Evolutionary conservation across 2,329 filamentous ascomycete genomes (phyloP).

Genomic region (Diaporthe citri): DNA sequence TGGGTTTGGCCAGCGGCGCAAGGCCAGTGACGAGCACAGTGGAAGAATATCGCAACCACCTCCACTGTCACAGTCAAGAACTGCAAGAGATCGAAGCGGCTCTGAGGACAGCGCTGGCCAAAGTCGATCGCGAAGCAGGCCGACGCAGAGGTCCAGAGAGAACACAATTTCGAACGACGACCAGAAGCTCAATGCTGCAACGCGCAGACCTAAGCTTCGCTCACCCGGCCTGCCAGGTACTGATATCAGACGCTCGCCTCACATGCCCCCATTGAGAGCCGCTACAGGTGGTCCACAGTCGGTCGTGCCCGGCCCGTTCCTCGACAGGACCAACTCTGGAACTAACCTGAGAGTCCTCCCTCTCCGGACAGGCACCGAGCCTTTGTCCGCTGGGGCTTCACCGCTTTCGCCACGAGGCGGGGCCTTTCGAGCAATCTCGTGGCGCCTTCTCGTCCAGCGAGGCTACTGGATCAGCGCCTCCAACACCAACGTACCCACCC

Average conservation of each 20-base stretch:
- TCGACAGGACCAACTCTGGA: slow-evolving; percentile 47
- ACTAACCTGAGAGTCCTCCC: slow-evolving; percentile 52
- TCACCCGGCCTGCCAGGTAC: slow-evolving; percentile 63
- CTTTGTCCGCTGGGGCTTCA: slow-evolving; percentile 55
- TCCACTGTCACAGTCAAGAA: slow-evolving; percentile 48
- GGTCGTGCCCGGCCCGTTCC: slow-evolving; percentile 43
- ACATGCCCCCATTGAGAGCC: slow-evolving; percentile 60
- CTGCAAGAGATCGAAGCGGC: slow-evolving; percentile 66
- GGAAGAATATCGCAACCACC: slow-evolving; percentile 45
- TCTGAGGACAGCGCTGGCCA: slow-evolving; percentile 65
- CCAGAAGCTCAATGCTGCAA: slow-evolving; percentile 48
- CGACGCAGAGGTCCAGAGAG: slow-evolving; percentile 53
- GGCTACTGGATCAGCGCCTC: slow-evolving; percentile 51
- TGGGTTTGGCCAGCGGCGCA: slow-evolving; percentile 58
- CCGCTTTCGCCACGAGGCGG: slow-evolving; percentile 58
- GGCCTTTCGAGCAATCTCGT: slow-evolving; percentile 45
- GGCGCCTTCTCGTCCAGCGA: slow-evolving; percentile 48
- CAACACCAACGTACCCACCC: slow-evolving; percentile 48
- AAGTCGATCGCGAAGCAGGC: slow-evolving; percentile 55
- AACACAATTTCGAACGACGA: slow-evolving; percentile 54
- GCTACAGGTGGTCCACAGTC: slow-evolving; percentile 46
- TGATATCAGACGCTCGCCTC: slow-evolving; percentile 61
- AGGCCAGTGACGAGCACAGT: slow-evolving; percentile 57
- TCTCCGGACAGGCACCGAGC: slow-evolving; percentile 50
- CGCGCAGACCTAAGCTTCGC: slow-evolving; percentile 51